Evolutionary conservation across 176 grass and related monocot genomes (phyloP).

Genomic region (Pontederia paniculata): DNA sequence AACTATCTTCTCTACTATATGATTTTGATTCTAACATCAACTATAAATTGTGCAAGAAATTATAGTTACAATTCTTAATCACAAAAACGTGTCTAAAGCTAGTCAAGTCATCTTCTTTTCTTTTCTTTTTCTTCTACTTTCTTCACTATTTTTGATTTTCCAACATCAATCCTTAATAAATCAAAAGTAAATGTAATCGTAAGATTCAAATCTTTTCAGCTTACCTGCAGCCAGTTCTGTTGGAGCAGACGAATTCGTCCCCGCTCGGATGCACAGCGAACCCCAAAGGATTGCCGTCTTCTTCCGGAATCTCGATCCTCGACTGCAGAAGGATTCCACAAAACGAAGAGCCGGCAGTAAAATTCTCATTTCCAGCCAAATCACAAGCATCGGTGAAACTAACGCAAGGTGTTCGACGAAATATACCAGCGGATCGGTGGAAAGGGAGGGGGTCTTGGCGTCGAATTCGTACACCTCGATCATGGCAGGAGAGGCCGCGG

Average conservation of each 20-base stretch:
- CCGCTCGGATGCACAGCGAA: conserved; percentile 80
- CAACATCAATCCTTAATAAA: neutral
- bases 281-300: conserved; percentile 31
- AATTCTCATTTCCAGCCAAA: neutral
- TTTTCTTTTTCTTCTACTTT: no score
- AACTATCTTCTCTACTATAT: no score
- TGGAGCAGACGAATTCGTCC: conserved; percentile 75
- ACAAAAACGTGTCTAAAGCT: no score
- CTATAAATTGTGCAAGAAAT: no score
- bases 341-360: neutral
- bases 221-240: conserved; percentile 71
- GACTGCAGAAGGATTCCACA: conserved; percentile 25
- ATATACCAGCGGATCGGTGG: conserved; percentile 45
- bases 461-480: conserved; percentile 76
- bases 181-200: no score
- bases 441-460: conserved; percentile 39
- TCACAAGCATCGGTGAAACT: neutral
- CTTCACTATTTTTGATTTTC: no score
- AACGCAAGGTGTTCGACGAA: neutral
- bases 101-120: no score
- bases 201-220: no score
- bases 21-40: no score
- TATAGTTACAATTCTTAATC: no score
- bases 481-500: conserved; percentile 17
- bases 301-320: conserved; percentile 43